Evolutionary conservation across 352 stramenopile genomes (phyloP), one percentile per base, ranked within the genome.

Genomic region (Phytophthora colocasiae): DNA sequence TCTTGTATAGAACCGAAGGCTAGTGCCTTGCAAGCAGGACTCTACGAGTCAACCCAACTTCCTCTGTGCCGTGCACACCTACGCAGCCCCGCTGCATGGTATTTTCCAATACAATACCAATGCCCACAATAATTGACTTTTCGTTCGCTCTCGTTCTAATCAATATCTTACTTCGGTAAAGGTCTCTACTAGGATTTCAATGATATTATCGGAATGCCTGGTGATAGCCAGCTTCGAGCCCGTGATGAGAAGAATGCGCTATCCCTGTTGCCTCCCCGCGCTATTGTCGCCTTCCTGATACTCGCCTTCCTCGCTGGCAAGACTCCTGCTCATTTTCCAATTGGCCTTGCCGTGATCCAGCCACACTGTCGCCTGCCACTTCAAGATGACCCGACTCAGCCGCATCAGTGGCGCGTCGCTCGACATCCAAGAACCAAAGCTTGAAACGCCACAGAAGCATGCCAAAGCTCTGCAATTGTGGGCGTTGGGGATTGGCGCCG

Each of bases 391-490:
- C 41, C 56, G 49, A 29, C 56, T 71, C 57, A 71, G 63, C 31
- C 57, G 63, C 15, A 71, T 62, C 41, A 71, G 63, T 41, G 57
- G 63, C 39, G 49, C 40, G 19, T 71, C 63, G 24, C 40, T 71
- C 27, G 63, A 71, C 27, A 49, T 71, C 36, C 63, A 66, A 44
- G 63, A 71, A 32, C 14, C 56, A 19, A 71, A 66, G 55, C 2
- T 46, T 15, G 63, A 71, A 4, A n/a, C 50, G 3, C 29, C 71
- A 5, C 77, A 74, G 43, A 76, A 78, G 17, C 81, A 81, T 44
- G 78, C 78, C 34, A 83, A 80, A 32, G 78, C 67, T 8, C 74
- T 80, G 44, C 80, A 89, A 40, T 71, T 89, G 54, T 87, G 78
- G 80, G 80, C 80, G 6, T 63, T 89, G 5, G 80, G 80, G 5